phyloP scores from a whole-genome alignment of 192 early-diverging fungal genomes.

The Bifiguratus adelaidae region DNA sequence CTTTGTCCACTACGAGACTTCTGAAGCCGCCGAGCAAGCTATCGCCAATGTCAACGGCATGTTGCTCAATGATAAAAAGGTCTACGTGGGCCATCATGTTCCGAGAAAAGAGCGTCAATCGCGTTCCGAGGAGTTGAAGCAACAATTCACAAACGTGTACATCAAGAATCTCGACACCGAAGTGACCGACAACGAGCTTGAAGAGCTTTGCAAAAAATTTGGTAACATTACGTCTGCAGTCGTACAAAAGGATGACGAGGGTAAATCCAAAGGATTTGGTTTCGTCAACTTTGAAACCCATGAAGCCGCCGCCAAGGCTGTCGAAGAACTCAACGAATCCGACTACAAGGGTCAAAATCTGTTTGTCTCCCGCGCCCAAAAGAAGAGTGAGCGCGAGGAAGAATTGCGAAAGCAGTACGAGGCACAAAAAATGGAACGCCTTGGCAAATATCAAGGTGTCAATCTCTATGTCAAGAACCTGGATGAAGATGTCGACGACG shows the following conservation, averaged over 20 bases:
- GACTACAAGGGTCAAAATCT: conserved; percentile 71
- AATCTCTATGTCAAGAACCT: conserved; percentile 93
- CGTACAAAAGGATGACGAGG: conserved; percentile 59
- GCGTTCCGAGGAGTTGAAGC: conserved; percentile 55
- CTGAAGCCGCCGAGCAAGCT: conserved; percentile 68
- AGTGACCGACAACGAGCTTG: conserved; percentile 59
- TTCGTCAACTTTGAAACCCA: conserved; percentile 82
- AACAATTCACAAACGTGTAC: conserved; percentile 85
- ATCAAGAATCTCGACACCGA: conserved; percentile 74
- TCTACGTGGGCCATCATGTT: conserved; percentile 73
- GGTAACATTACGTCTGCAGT: conserved; percentile 65
- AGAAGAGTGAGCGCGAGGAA: conserved; percentile 82
- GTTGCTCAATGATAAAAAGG: conserved; percentile 79
- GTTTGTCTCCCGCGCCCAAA: conserved; percentile 86
- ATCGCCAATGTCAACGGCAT: conserved; percentile 86
- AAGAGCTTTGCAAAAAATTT: conserved; percentile 50
- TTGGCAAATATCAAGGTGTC: conserved; percentile 85
- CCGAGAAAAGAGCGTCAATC: conserved; percentile 62
- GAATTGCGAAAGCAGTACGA: conserved; percentile 85
- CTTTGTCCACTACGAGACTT: conserved; percentile 84
- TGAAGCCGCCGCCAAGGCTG: conserved; percentile 66
- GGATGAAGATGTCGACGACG: conserved; percentile 78
- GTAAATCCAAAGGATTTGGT: conserved; percentile 71
- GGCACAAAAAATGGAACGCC: conserved; percentile 62
- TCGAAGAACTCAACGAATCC: conserved; percentile 74